Evolutionary conservation across 2,329 filamentous ascomycete species (phyloP).

Genomic region (Neofusicoccum umdonicola): DNA sequence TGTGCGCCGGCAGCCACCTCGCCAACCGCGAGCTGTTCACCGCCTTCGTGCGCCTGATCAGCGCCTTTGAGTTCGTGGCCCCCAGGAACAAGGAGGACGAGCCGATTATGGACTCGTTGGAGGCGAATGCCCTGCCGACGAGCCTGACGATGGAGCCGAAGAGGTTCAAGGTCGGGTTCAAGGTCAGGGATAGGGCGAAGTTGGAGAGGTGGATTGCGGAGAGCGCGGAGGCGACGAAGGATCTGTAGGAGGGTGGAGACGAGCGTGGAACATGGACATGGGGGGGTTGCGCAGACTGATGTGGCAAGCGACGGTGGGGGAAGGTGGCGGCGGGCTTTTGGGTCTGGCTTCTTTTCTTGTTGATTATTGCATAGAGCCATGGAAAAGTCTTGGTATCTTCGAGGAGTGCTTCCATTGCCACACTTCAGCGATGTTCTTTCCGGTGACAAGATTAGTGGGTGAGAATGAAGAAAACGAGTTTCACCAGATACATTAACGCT

Average conservation of each 20-base stretch:
- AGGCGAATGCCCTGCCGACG: slow-evolving; percentile 48
- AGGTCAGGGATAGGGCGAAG: slow-evolving; percentile 40
- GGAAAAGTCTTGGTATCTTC: too few relatives aligned
- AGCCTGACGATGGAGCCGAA: slow-evolving; percentile 51
- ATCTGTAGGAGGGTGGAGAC: slow-evolving; percentile 24
- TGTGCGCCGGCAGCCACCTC: slow-evolving; percentile 49
- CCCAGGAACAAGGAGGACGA: slow-evolving; percentile 40
- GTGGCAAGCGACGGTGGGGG: too few relatives aligned
- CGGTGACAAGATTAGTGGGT: too few relatives aligned
- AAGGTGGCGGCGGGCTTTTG: too few relatives aligned
- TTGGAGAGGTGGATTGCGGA: slow-evolving; percentile 48
- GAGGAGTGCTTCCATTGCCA: too few relatives aligned
- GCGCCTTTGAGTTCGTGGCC: slow-evolving; percentile 46
- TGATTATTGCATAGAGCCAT: too few relatives aligned
- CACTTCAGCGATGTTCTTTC: too few relatives aligned
- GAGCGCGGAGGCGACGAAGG: slow-evolving; percentile 46
- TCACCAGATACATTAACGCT: too few relatives aligned
- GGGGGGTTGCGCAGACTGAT: too few relatives aligned
- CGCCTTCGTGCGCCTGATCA: slow-evolving; percentile 49
- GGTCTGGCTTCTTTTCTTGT: too few relatives aligned
- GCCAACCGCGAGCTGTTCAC: slow-evolving; percentile 43
- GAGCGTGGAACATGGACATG: too few relatives aligned
- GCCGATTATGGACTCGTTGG: slow-evolving; percentile 45
- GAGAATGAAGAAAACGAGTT: too few relatives aligned
- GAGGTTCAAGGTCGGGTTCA: slow-evolving; percentile 50